Evolutionary conservation across 345 rosid species (phyloP), one percentile per base, ranked within the genome.

Genomic region (Microthlaspi erraticum): DNA sequence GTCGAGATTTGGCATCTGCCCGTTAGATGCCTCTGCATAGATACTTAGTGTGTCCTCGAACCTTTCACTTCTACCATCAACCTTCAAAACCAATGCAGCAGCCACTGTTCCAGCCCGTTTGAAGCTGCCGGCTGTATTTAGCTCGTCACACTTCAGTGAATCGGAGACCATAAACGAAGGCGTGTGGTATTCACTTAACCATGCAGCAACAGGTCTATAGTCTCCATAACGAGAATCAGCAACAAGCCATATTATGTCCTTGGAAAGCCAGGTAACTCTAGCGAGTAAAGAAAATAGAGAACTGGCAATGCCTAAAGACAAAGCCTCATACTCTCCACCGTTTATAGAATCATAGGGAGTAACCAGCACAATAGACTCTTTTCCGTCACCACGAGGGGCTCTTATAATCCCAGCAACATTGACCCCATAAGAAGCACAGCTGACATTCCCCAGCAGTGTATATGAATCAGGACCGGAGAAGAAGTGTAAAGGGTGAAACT

Each of bases 1-100:
- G 70, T 94, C 97, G 49, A 94, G 87, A 72, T 94, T 94, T 74
- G 97, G 97, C 99, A 94, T 94, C 82, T 89, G 97, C 45, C 96
- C 97, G 77, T 94, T 91, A 29, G 99, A 89, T 64, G 95, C 96
- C 83, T 91, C 95, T n/a, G 99, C 93, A 74, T 78, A 87, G 72
- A 91, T 85, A 61, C 76, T 79, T 42, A 94, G 73, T 42, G 85
- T 82, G 77, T 91, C 96, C 73, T 87, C 92, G 14, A 80, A 79
- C 55, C 77, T 44, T 34, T 67, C 81, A 59, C 73, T 73, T 71
- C 65, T 65, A 63, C 89, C 85, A 10, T 73, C 79, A 82, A 89
- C 99, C 84, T 89, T 91, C 80, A 91, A 60, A 31, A 94, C 92
- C 73, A 94, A 75, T 20, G 96, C 99, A 74, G 95, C 92, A 67